Evolutionary conservation across 192 early-diverging fungal species (phyloP).

Genomic region (Coemansia sp.): DNA sequence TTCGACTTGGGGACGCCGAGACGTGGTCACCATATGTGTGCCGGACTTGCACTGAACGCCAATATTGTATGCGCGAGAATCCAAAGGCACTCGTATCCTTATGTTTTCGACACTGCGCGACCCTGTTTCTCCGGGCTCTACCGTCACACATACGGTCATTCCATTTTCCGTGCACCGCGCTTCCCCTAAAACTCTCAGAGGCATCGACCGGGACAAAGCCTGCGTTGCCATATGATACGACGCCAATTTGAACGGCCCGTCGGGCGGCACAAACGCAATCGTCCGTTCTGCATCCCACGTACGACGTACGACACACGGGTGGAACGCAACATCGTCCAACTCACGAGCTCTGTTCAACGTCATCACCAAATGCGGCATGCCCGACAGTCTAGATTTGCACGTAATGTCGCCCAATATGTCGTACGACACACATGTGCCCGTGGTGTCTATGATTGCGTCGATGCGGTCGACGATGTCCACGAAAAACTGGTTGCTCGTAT

Average conservation of each 20-base stretch:
- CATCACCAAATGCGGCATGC: constrained; percentile 86
- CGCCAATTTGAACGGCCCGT: constrained; percentile 82
- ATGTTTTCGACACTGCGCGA: constrained; percentile 29
- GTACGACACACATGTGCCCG: constrained; percentile 69
- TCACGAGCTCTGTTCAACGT: constrained; percentile 66
- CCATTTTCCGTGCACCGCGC: too few species aligned
- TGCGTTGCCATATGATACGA: constrained; percentile 28
- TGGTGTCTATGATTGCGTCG: constrained; percentile 73
- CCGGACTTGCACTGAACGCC: constrained; percentile 41
- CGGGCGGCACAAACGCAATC: constrained; percentile 91
- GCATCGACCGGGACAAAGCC: constrained; percentile 10
- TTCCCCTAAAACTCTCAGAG: constrained; percentile 10
- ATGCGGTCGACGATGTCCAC: constrained; percentile 91
- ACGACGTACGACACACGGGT: constrained; percentile 80
- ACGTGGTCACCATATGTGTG: constrained; percentile 27
- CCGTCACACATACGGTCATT: neutral
- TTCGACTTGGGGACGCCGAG: constrained; percentile 29
- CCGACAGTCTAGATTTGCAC: constrained; percentile 68
- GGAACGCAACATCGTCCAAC: constrained; percentile 83
- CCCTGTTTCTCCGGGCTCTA: constrained; percentile 17
- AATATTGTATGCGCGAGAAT: constrained; percentile 39
- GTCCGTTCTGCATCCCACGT: constrained; percentile 79
- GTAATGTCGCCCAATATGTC: constrained; percentile 79
- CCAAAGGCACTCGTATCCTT: constrained; percentile 29
- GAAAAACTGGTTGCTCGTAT: constrained; percentile 90